Evolutionary conservation across 305 asterid species (phyloP).

Genomic region (Solanum hybrid): DNA sequence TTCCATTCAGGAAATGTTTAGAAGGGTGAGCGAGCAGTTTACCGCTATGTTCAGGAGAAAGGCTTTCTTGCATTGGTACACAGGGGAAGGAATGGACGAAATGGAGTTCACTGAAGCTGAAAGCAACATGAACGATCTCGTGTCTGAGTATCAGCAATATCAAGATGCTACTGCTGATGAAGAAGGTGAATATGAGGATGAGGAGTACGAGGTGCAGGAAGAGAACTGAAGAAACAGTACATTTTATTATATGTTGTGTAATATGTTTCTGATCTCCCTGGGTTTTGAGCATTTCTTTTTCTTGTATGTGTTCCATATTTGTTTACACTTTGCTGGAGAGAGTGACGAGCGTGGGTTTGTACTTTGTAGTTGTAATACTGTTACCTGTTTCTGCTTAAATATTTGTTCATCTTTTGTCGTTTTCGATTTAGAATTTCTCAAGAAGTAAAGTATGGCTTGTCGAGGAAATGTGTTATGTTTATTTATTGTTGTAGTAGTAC

Average conservation of each 20-base stretch:
- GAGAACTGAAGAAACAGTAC: neutral
- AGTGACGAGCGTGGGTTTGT: neutral
- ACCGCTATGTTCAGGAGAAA: constrained; percentile 82
- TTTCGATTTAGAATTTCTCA: neutral
- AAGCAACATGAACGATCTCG: constrained; percentile 86
- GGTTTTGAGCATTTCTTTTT: constrained; percentile 1
- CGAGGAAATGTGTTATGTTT: neutral
- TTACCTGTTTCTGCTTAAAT: neutral
- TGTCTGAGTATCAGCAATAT: constrained; percentile 84
- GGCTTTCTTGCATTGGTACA: constrained; percentile 87
- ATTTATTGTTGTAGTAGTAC: neutral
- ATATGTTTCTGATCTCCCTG: neutral
- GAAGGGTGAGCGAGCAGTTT: constrained; percentile 75
- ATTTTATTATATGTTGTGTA: neutral
- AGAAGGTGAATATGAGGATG: constrained; percentile 59
- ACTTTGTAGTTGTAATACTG: neutral
- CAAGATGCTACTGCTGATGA: constrained; percentile 87
- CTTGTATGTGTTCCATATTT: constrained; percentile 6
- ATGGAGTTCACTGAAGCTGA: constrained; percentile 86
- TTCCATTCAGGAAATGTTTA: constrained; percentile 76
- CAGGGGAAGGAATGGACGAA: constrained; percentile 80
- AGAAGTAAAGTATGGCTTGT: neutral
- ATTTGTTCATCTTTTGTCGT: neutral
- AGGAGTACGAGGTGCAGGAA: constrained; percentile 34
- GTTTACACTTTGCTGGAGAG: constrained; percentile 1